These are phyloP conservation scores for Salix koriyanagi DNA, from an alignment of 345 rosid species.

Conservation along the genomic window DNA sequence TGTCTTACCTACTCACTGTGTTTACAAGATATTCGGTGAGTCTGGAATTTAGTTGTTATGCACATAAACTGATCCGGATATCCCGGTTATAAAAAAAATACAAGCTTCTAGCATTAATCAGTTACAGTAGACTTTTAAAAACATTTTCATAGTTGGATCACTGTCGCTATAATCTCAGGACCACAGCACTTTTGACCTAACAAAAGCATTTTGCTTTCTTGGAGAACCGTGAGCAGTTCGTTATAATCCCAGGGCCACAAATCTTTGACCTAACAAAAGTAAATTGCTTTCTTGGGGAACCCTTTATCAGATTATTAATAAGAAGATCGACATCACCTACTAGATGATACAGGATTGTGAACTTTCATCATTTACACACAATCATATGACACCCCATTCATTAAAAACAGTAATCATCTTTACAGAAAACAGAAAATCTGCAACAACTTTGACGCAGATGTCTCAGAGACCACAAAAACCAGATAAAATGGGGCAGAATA, in stretches of 20 bases:
- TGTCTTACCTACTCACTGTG: too few relatives aligned
- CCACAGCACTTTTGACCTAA: background rate
- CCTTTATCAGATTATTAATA: too few relatives aligned
- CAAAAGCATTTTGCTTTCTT: too few relatives aligned
- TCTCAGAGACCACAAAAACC: background rate
- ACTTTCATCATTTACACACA: background rate
- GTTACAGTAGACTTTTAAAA: background rate
- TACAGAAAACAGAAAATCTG: slow-evolving; percentile 10
- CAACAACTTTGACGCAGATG: slow-evolving; percentile 3
- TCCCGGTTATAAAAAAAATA: too few relatives aligned
- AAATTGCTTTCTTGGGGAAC: background rate
- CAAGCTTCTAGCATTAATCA: background rate
- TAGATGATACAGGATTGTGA: background rate
- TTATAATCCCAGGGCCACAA: background rate
- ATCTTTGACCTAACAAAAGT: background rate
- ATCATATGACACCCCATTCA: background rate
- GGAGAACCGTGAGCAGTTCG: background rate
- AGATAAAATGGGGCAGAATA: slow-evolving; percentile 8
- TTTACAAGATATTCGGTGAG: too few relatives aligned
- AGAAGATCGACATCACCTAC: background rate
- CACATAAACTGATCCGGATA: too few relatives aligned
- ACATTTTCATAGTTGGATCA: background rate
- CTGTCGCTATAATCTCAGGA: background rate
- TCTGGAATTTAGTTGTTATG: rapidly evolving
- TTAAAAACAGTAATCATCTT: slow-evolving; percentile 1